phyloP scores from a whole-genome alignment of 495 filamentous ascomycete genomes.

The Diplogelasinospora grovesii region DNA sequence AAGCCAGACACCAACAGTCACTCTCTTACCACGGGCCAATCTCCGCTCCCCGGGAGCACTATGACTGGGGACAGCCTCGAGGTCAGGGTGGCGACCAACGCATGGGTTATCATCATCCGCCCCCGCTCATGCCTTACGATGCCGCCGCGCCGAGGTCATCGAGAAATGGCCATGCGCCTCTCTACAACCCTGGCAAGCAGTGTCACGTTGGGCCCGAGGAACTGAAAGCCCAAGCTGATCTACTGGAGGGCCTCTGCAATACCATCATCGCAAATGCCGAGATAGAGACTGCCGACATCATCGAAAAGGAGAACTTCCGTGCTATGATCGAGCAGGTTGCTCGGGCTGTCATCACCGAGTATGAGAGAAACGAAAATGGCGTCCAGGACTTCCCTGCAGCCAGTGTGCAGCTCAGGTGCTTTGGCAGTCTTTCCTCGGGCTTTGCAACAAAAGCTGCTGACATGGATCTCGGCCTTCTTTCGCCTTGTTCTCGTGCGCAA shows the following conservation, averaged over 20 bases:
- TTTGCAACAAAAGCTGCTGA: slow-evolving; percentile 69
- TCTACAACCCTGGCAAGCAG: slow-evolving; percentile 11
- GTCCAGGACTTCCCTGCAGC: slow-evolving; percentile 34
- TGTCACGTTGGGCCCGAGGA: slow-evolving; percentile 25
- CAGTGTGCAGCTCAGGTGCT: slow-evolving; percentile 56
- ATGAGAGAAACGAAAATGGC: slow-evolving; percentile 36
- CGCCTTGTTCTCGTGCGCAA: slow-evolving; percentile 41
- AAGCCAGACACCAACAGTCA: slow-evolving; percentile 23
- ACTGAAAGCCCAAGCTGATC: slow-evolving; percentile 33
- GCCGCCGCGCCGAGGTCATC: slow-evolving; percentile 8
- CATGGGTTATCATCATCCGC: neutral
- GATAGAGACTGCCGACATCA: slow-evolving; percentile 47
- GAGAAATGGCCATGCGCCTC: slow-evolving; percentile 7
- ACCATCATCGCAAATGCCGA: slow-evolving; percentile 36
- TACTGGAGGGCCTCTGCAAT: slow-evolving; percentile 40
- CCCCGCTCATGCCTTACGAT: slow-evolving; percentile 7
- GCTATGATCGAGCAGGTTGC: slow-evolving; percentile 49
- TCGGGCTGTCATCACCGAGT: slow-evolving; percentile 42
- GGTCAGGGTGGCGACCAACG: slow-evolving; percentile 7
- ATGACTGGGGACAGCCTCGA: slow-evolving; percentile 18
- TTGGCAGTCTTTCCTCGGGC: slow-evolving; percentile 66
- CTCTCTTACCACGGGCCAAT: slow-evolving; percentile 23
- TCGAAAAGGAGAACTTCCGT: slow-evolving; percentile 59
- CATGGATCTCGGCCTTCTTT: slow-evolving; percentile 68
- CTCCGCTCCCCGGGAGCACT: slow-evolving; percentile 8